phyloP scores from a whole-genome alignment of 805 yeast species.

The Peterozyma toletana region DNA sequence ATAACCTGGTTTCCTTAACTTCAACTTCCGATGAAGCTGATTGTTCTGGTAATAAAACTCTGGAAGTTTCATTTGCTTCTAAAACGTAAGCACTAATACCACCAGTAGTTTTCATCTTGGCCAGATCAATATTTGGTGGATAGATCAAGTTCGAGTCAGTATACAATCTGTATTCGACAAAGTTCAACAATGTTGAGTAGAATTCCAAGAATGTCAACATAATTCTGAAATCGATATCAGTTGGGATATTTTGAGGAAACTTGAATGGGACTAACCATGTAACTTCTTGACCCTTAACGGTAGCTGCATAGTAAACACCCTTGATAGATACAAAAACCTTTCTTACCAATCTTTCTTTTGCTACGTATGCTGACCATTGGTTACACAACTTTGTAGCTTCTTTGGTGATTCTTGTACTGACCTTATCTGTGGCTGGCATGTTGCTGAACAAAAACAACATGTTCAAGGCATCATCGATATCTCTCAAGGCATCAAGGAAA shows the following conservation, averaged over 20 bases:
- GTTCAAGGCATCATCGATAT: conserved; percentile 89
- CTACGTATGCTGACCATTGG: conserved; percentile 93
- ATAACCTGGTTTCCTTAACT: conserved; percentile 28
- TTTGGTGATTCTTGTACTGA: conserved; percentile 72
- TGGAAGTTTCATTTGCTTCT: conserved; percentile 37
- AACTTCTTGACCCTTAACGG: conserved; percentile 82
- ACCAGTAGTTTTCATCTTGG: conserved; percentile 77
- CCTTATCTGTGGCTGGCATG: conserved; percentile 88
- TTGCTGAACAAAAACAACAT: conserved; percentile 92
- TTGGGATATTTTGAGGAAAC: conserved; percentile 92
- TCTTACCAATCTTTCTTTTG: conserved; percentile 72
- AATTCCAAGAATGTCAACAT: conserved; percentile 96
- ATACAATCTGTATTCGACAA: conserved; percentile 79
- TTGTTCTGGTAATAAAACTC: conserved; percentile 30
- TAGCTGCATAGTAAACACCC: conserved; percentile 94
- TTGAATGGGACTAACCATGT: conserved; percentile 97
- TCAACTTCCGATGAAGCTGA: conserved; percentile 16
- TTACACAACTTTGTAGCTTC: conserved; percentile 84
- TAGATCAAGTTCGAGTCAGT: conserved; percentile 79
- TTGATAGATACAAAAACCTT: conserved; percentile 95
- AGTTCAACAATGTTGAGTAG: conserved; percentile 86
- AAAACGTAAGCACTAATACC: conserved; percentile 81
- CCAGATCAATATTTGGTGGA: conserved; percentile 78
- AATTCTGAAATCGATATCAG: conserved; percentile 91
- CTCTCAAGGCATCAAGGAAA: conserved; percentile 86